These are phyloP conservation scores for Lentinus tigrinus DNA, from an alignment of 768 basidiomycete species.

Conservation along the genomic window DNA sequence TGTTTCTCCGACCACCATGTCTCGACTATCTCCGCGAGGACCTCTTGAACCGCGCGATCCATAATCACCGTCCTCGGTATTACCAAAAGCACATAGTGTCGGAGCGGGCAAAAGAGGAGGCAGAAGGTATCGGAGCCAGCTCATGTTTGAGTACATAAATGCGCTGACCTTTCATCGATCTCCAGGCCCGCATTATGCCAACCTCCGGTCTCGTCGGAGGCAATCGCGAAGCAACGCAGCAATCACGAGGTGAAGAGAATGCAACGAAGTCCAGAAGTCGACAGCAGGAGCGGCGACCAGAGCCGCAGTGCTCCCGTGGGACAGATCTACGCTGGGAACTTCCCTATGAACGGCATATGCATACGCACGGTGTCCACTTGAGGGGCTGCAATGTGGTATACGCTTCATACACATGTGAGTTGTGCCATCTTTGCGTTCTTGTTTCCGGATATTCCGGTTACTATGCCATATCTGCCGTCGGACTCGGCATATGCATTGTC, in stretches of 20 bases:
- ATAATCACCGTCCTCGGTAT: too few species aligned
- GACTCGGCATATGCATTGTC: too few species aligned
- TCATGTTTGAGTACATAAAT: neutral
- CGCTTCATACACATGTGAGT: neutral
- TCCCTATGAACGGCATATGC: neutral
- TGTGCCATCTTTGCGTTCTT: too few species aligned
- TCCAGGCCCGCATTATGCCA: neutral
- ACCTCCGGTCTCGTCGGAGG: neutral
- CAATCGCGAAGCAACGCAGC: neutral
- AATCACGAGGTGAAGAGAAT: neutral
- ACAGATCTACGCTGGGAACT: neutral
- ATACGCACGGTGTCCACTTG: neutral
- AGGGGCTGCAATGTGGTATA: neutral
- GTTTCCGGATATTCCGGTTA: too few species aligned
- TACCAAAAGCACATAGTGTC: too few species aligned
- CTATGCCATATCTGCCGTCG: too few species aligned
- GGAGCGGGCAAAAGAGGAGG: too few species aligned
- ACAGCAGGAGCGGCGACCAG: neutral
- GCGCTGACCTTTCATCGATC: neutral
- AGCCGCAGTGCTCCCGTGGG: neutral
- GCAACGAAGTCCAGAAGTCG: neutral
- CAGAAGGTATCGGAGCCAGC: too few species aligned
- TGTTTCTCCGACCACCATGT: too few species aligned
- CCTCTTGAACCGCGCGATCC: too few species aligned
- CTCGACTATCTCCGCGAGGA: too few species aligned